Conservation (phyloP, 2,329 filamentous ascomycete species). For the Dendrostoma leiphaemia region DNA sequence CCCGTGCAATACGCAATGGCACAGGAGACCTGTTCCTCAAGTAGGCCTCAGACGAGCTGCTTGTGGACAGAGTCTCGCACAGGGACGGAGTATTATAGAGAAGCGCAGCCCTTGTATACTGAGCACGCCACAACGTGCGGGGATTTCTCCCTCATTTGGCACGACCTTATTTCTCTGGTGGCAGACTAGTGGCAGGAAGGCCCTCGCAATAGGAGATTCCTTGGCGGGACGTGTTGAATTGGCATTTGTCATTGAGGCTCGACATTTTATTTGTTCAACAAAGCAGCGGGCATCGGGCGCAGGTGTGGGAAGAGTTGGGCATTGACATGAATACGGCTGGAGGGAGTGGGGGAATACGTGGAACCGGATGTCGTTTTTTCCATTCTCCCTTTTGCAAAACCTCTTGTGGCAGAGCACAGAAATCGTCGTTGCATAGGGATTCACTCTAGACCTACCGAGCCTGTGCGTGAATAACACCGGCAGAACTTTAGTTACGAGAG, state of each 20-base stretch:
- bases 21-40: constrained; percentile 61
- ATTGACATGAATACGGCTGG: constrained; percentile 11
- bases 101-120: not conserved
- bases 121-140: not conserved
- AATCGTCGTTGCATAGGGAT: constrained; percentile 19
- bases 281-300: constrained; percentile 15
- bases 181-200: too few relatives aligned
- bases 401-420: constrained; percentile 10
- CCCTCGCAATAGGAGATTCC: not conserved
- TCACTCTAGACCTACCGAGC: constrained; percentile 17
- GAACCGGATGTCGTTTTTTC: not conserved
- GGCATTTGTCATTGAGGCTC: not conserved
- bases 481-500: not conserved
- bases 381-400: not conserved
- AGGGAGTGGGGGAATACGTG: not conserved
- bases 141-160: not conserved
- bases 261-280: constrained; percentile 6
- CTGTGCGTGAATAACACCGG: constrained; percentile 4
- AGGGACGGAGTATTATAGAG: not conserved
- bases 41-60: constrained; percentile 18
- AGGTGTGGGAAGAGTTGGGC: constrained; percentile 3
- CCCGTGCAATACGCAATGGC: constrained; percentile 57
- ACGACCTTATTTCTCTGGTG: not conserved
- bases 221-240: not conserved
- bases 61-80: not conserved